Evolutionary conservation across 352 stramenopile genomes (phyloP).

Genomic region (Phytophthora parvispora): DNA sequence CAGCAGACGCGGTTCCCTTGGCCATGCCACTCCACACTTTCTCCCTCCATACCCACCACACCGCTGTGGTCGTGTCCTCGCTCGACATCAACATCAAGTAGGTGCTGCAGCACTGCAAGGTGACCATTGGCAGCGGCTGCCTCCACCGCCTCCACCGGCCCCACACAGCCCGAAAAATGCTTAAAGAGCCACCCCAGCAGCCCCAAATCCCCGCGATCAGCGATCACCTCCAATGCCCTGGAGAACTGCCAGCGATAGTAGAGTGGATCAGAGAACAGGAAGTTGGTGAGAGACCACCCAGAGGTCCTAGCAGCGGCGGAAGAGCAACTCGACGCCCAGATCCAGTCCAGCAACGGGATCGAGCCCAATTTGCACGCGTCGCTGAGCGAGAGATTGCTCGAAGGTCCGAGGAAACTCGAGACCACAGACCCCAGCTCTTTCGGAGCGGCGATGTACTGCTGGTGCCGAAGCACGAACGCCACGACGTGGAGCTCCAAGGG

Average conservation of each 20-base stretch:
- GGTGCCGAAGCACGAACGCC: background rate
- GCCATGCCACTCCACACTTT: background rate
- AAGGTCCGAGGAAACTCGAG: background rate
- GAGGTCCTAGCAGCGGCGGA: background rate
- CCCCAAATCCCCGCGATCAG: background rate
- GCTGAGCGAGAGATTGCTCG: background rate
- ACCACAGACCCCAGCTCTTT: background rate
- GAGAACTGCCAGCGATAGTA: slow-evolving; percentile 1
- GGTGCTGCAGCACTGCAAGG: background rate
- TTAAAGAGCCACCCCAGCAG: background rate
- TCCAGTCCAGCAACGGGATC: background rate
- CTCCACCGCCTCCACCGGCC: background rate
- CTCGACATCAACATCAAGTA: background rate
- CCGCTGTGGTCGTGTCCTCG: background rate
- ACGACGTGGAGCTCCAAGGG: background rate
- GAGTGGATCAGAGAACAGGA: background rate
- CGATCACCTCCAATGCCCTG: background rate
- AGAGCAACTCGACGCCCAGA: background rate
- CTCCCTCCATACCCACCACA: background rate
- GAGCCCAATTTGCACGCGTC: background rate
- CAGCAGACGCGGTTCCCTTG: background rate
- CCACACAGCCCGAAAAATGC: background rate
- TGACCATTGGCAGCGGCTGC: background rate
- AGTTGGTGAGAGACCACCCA: background rate
- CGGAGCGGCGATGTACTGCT: background rate